phyloP scores from a whole-genome alignment of 1,139 yeast species.

The Williopsis jadinii region DNA sequence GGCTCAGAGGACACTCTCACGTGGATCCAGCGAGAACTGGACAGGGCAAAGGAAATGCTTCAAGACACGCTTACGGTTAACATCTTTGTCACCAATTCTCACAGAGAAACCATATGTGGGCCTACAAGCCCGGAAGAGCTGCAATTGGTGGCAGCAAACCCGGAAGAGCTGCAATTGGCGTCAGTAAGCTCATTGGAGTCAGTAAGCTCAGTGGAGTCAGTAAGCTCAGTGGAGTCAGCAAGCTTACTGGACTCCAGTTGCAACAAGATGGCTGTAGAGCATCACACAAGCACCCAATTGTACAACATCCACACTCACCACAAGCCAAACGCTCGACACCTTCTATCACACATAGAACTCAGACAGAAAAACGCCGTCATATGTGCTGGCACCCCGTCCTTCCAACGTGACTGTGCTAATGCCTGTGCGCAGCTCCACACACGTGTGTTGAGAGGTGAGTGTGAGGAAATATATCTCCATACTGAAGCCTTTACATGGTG shows the following conservation, averaged over 20 bases:
- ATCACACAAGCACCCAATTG: constrained; percentile 1
- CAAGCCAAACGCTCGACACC: constrained; percentile 30
- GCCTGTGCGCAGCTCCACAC: constrained; percentile 35
- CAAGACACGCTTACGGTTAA: constrained; percentile 7
- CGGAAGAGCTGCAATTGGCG: background rate
- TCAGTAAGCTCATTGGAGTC: background rate
- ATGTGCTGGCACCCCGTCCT: constrained; percentile 43
- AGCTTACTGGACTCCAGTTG: background rate
- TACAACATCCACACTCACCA: constrained; percentile 9
- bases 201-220: too few species aligned
- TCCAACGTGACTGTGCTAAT: constrained; percentile 37
- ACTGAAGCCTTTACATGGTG: constrained; percentile 57
- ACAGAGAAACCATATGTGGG: constrained; percentile 1
- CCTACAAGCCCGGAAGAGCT: background rate
- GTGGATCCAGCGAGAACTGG: constrained; percentile 42
- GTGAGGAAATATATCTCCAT: constrained; percentile 47
- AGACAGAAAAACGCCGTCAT: constrained; percentile 40
- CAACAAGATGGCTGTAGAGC: background rate
- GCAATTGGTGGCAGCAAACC: background rate
- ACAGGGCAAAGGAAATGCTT: constrained; percentile 3
- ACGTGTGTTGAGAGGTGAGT: constrained; percentile 18
- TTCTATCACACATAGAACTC: constrained; percentile 10
- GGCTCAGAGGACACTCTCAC: constrained; percentile 30
- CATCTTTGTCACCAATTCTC: constrained; percentile 17
- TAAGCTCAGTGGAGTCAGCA: too few species aligned